Conservation (phyloP, 768 basidiomycete species). For the Tulasnella sp. region DNA sequence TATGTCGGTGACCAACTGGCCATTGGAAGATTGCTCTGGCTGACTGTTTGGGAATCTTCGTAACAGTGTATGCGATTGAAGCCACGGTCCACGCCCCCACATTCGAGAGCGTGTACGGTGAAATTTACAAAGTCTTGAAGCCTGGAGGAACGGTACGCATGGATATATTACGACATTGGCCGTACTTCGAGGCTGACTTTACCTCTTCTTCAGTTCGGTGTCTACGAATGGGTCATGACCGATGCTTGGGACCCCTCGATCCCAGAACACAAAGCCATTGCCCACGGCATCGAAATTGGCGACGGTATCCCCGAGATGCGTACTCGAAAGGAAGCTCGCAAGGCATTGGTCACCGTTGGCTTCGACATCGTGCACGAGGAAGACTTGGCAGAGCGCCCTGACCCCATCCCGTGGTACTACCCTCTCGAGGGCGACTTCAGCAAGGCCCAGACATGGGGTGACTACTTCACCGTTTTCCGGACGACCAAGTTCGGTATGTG, state of each 20-base stretch:
- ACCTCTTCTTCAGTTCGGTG: conserved; percentile 49
- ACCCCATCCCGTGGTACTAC: conserved; percentile 86
- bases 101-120: conserved; percentile 90
- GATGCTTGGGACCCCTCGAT: conserved; percentile 82
- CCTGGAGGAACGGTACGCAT: conserved; percentile 86
- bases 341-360: conserved; percentile 76
- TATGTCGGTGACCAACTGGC: conserved; percentile 26
- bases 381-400: conserved; percentile 81
- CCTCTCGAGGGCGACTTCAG: conserved; percentile 87
- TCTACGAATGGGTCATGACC: conserved; percentile 99
- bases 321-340: conserved; percentile 53
- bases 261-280: conserved; percentile 81
- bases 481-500: conserved; percentile 82
- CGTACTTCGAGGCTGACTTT: background rate
- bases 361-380: conserved; percentile 87
- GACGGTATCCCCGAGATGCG: conserved; percentile 99
- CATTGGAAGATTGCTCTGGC: background rate
- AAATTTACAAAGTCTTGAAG: conserved; percentile 90
- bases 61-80: conserved; percentile 90
- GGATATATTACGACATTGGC: background rate
- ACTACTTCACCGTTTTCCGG: conserved; percentile 79
- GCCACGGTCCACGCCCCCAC: conserved; percentile 94
- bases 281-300: conserved; percentile 86
- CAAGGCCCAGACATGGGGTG: conserved; percentile 93
- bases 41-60: background rate